Evolutionary conservation across 2,329 filamentous ascomycete genomes (phyloP), one percentile per base, ranked within the genome.

Genomic region (Penicillium digitatum): DNA sequence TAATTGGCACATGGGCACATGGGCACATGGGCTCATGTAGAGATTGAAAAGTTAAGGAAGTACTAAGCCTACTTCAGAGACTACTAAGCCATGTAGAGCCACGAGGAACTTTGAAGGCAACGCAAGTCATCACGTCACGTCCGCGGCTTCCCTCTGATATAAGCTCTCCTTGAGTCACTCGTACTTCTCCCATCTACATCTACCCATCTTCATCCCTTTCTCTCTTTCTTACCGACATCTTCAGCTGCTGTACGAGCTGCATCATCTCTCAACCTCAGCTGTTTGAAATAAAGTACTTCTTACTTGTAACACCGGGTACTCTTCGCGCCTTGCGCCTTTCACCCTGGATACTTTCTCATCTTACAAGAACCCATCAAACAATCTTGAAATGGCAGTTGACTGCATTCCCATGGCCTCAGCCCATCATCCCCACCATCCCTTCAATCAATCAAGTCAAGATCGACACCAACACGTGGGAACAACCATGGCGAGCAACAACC

Each of bases 101-200:
- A 26, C 32, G 43, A 12, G 20, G 45, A 24, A 32, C 48, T 22
- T 27, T 32, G 37, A 49, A 27, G 55, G 20, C 10, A 14, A 54
- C 54, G 58, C 58, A 62, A 62, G 61, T 61, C 58, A 45, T 62
- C 58, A 64, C 60, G 62, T 64, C 62, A 62, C 57, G 38, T 44
- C 49, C 40, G 58, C 32, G 10, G 32, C 44, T 47, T 37, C 45
- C 43, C 51, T 34, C 34, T 31, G 35, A 47, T 47, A 56, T 49
- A 48, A 34, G 38, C 24, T 42, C 37, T 32, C 27, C 27, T 39
- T 18, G 16, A 27, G 20, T 12, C 31, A n/a, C 37, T 29, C 20
- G 5, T 1, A 16, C 3, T 34, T 32, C n/a, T 35, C 27, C 20
- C 48, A n/a, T 38, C 26, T 39, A n/a, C 38, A 37, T 39, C 31